Base-by-base conservation (phyloP, 352 stramenopile species). In the Plasmopara viticola region DNA sequence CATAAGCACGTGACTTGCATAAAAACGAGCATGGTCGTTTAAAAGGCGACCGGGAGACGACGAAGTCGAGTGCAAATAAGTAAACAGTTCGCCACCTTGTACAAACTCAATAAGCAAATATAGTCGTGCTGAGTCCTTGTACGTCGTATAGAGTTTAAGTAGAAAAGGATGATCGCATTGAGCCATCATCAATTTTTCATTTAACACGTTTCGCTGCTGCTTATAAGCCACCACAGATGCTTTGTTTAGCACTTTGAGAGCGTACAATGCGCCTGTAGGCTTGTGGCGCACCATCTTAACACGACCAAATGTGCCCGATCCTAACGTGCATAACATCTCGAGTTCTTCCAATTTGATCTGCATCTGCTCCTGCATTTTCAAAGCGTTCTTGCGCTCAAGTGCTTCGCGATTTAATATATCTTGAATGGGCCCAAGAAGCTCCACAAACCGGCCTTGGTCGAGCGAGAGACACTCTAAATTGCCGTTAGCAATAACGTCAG, bases 121-220 rank as follows among this genome's bases (percentile, higher is more conserved):
- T 30, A 98, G 68, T 52, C 83, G 69, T 31, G 90, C 71, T 25
- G 81, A 62, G 56, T 98, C 94, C 73, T 98, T 95, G 67, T 96
- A 98, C 2, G 95, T 98, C 41, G 82, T 79, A 49, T 96, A 82
- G 17, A 98, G 75, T 60, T 96, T 94, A 33, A 98, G 82, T 55
- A 99, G 89, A 65, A 99, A 98, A n/a, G 96, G 95, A 66, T 99
- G 96, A 58, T 97, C 78, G 59, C 96, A 95, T 45, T 77, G 83
- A 14, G 81, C 77, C 86, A 99, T 96, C 53, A 98, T 93, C 49
- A 94, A 86, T 72, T 98, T 98, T 67, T 99, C 96, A 65, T 96
- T 95, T 44, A 98, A 73, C 18, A 98, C 93, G 66, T 98, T 97
- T 44, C 94, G 75, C 43, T 97, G 85, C 77, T 99, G 95, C 56